phyloP scores from a whole-genome alignment of 495 filamentous ascomycete genomes.

The Parachaetomium inaequale region DNA sequence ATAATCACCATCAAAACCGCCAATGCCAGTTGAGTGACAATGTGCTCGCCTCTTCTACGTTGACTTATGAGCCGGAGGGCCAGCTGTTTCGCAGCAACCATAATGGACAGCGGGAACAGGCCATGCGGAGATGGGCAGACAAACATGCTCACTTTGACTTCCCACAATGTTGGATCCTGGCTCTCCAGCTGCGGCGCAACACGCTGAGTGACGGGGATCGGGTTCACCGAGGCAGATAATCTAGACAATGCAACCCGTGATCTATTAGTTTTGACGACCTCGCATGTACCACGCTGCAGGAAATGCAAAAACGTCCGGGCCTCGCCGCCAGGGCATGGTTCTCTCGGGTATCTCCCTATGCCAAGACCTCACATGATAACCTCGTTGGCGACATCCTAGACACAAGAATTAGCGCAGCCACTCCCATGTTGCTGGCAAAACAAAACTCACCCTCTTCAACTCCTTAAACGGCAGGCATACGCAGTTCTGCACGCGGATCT shows the following conservation, averaged over 20 bases:
- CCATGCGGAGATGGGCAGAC: too few species aligned
- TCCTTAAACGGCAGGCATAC: conserved; percentile 98
- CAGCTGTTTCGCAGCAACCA: too few species aligned
- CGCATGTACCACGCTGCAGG: background rate
- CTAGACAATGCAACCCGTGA: background rate
- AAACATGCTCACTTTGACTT: too few species aligned
- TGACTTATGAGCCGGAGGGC: too few species aligned
- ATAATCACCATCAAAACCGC: too few species aligned
- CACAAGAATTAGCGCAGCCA: conserved; percentile 33
- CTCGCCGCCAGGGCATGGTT: background rate
- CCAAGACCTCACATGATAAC: conserved; percentile 77
- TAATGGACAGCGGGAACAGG: too few species aligned
- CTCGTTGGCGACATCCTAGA: conserved; percentile 76
- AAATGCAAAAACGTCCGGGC: background rate
- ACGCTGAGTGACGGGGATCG: background rate
- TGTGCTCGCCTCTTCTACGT: too few species aligned
- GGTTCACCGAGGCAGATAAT: background rate
- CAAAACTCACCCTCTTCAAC: conserved; percentile 80
- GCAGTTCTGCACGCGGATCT: conserved; percentile 97
- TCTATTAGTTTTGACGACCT: conserved; percentile 12
- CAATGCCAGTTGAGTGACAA: too few species aligned
- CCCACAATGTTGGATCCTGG: too few species aligned
- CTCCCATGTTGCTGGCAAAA: background rate
- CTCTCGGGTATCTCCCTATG: conserved; percentile 11
- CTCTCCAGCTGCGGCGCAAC: too few species aligned